phyloP scores from a whole-genome alignment of 164 flowering plant genomes.

The Vitis rotundifolia region DNA sequence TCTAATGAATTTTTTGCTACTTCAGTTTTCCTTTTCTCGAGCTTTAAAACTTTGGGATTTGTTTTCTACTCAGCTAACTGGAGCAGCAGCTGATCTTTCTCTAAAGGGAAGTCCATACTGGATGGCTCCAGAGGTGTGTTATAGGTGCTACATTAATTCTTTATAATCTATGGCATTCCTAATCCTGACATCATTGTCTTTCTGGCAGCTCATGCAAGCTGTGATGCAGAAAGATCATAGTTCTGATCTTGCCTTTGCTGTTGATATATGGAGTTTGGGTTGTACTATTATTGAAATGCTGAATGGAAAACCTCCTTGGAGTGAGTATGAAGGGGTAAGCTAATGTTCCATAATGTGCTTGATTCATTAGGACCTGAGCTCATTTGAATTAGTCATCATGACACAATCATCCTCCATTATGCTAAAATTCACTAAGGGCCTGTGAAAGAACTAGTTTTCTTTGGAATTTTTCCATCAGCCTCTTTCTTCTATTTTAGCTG shows the following conservation, averaged over 20 bases:
- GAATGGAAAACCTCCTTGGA: slow-evolving; percentile 94
- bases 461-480: no score
- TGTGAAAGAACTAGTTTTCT: no score
- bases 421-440: no score
- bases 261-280: slow-evolving; percentile 98
- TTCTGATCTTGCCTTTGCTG: slow-evolving; percentile 68
- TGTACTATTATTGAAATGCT: slow-evolving; percentile 94
- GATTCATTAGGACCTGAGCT: neutral
- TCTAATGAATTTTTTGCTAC: neutral
- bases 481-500: no score
- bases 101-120: slow-evolving; percentile 96
- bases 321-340: slow-evolving; percentile 86
- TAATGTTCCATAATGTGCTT: neutral
- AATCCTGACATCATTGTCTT: slow-evolving; percentile 10
- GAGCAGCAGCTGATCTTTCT: slow-evolving; percentile 72
- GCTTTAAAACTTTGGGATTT: slow-evolving; percentile 1
- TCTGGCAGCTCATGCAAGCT: slow-evolving; percentile 64
- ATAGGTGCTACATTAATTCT: neutral
- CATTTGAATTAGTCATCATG: neutral
- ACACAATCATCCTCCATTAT: no score
- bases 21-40: neutral
- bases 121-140: slow-evolving; percentile 98
- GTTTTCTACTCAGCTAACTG: slow-evolving; percentile 58
- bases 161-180: no score
- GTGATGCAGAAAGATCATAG: slow-evolving; percentile 64